Base-by-base conservation (phyloP, 1,139 yeast genomes). In the Hyphopichia buzzinii region DNA sequence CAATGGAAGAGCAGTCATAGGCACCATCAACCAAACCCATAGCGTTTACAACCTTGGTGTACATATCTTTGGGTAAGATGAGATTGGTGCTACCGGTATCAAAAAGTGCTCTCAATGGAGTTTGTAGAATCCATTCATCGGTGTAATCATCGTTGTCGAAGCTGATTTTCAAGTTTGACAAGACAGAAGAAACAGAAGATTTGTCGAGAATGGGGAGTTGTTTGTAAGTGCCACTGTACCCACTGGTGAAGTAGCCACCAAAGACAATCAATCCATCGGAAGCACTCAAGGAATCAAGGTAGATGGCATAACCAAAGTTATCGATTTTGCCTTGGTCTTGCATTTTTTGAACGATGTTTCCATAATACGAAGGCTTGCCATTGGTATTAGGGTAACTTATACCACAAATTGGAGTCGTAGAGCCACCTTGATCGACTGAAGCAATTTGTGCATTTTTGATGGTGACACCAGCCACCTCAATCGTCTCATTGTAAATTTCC, bases 171-270 rank as follows among this genome's bases (percentile, higher is more conserved):
- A 33, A n/a, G 14, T 17, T 23, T 3, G 36, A 33, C 13, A 33
- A 17, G 3, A 33, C 36, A 3, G 36, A 33, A 5, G 36, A 28
- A 12, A 33, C 36, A 10, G 36, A 33, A 7, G 28, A 12, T 11
- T 22, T 29, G 14, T 33, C 36, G 6, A 33, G 7, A 8, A 33
- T 33, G 8, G 36, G 36, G 7, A 33, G 24, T 17, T 33, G 36
- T 14, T 33, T 27, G 24, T 33, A 46, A 8, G 36, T 34, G 7
- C 57, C 59, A 1, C 39, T 14, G 36, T 47, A 49, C 39, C 55
- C 55, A 17, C 51, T 51, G 22, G 45, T 47, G 36, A 55, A 59
- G 10, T 53, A 43, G 10, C 55, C 60, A 1, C 62, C 59, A 40
- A 56, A 56, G 15, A 54, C 48, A 26, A 56, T 43, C 15, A 50